Evolutionary conservation across 306 rosid species (phyloP), one percentile per base, ranked within the genome.

Genomic region (Aeschynomene evenia): DNA sequence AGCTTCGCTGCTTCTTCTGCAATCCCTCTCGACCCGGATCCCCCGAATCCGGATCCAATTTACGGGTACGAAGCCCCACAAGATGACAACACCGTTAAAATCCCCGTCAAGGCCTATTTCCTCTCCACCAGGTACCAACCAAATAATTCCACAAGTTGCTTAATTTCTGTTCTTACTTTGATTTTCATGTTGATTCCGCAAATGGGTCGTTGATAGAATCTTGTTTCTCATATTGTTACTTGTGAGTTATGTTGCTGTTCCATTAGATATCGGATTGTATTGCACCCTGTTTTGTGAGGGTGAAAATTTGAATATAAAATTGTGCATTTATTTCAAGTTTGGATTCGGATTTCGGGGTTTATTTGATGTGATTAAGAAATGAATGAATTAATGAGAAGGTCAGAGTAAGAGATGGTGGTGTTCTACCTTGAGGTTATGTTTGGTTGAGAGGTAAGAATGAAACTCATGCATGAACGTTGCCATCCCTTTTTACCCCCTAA

Each of bases 31-130:
- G 91, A 88, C 62, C 80, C 73, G 15, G 81, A 45, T 50, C 77
- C 70, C 9, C 34, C 39, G 6, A 22, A 24, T 16, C 57, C 21
- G 31, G 71, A 71, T 68, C 81, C 52, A 4, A 37, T 50, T 39
- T 46, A 68, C 45, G 82, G 51, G 0, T 76, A 71, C 1, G 68
- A 53, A 50, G 67, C 72, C 37, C 62, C 74, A 9, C 84, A 85
- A 10, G 59, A 65, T 4, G 81, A 79, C 15, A 88, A 70, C 9
- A 20, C 53, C 4, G 86, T 84, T 1, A 88, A 87, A 75, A 83
- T 94, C 48, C 92, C 96, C 52, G 75, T 91, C 63, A 94, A 94
- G 70, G 97, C 97, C 2, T 94, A 71, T 70, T 94, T 94, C 68
- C 92, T 94, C 9, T 94, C 88, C 50, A 94, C 98, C 74, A 94